Evolutionary conservation across 106 monocot species (phyloP).

Genomic region (Acanthochlamys bracteata): DNA sequence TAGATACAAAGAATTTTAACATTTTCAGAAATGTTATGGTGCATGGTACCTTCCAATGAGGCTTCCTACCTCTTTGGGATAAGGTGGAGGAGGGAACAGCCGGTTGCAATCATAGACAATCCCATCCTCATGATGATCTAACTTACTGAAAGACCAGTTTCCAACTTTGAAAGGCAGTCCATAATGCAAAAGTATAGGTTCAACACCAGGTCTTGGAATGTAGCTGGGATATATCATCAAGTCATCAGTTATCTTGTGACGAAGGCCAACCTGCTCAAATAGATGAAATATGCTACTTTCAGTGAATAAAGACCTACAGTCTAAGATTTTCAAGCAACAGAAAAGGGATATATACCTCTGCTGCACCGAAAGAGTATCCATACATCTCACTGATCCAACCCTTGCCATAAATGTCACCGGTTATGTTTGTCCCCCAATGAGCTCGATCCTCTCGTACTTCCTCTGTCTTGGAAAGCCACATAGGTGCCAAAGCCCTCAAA

Average conservation of each 20-base stretch:
- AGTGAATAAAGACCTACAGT: no score
- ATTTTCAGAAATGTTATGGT: no score
- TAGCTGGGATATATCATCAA: conserved; percentile 98
- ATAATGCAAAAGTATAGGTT: conserved; percentile 92
- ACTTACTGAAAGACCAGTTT: conserved; percentile 87
- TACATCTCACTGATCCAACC: conserved; percentile 99
- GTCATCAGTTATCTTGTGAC: conserved; percentile 85
- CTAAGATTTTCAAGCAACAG: background rate
- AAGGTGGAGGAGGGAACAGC: conserved; percentile 80
- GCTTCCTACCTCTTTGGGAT: conserved; percentile 73
- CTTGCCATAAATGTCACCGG: conserved; percentile 84
- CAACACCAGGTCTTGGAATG: conserved; percentile 55
- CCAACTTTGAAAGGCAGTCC: conserved; percentile 88
- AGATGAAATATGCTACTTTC: conserved; percentile 5
- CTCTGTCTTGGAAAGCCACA: conserved; percentile 97
- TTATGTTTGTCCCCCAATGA: conserved; percentile 91
- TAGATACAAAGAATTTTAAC: no score
- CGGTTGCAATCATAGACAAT: conserved; percentile 94
- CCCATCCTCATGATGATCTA: conserved; percentile 81
- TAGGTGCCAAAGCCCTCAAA: conserved; percentile 73
- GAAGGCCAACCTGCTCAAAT: conserved; percentile 77
- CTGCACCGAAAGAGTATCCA: conserved; percentile 99
- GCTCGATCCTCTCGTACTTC: conserved; percentile 85
- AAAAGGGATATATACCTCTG: conserved; percentile 54
- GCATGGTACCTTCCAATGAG: background rate